phyloP scores from a whole-genome alignment of 106 monocot species.

The Chionographis japonica region DNA sequence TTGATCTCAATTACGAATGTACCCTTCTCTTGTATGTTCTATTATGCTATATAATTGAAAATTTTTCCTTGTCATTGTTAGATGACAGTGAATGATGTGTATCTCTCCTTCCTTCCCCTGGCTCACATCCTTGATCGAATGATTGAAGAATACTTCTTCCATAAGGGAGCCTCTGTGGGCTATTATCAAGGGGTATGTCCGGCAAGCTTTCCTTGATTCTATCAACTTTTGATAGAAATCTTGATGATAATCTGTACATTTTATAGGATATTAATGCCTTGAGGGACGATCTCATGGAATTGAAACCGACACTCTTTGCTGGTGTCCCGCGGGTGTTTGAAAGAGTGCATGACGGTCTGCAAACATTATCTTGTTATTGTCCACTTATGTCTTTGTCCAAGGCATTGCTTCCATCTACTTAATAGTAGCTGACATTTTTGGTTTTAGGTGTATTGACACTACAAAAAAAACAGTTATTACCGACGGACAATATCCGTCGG shows the following conservation, averaged over 20 bases:
- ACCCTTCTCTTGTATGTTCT: not conserved
- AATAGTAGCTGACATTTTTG: not conserved
- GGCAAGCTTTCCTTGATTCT: not conserved
- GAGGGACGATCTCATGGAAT: conserved; percentile 84
- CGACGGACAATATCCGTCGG: no score
- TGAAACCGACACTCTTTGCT: conserved; percentile 84
- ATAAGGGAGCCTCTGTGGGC: conserved; percentile 89
- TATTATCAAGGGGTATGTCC: conserved; percentile 81
- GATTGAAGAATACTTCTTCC: conserved; percentile 91
- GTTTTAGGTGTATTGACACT: conserved; percentile 62
- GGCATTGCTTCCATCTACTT: not conserved
- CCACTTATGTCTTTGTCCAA: not conserved
- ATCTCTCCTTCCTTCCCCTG: conserved; percentile 88
- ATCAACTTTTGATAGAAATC: not conserved
- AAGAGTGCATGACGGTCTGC: conserved; percentile 74
- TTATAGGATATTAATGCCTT: conserved; percentile 70
- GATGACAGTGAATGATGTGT: conserved; percentile 88
- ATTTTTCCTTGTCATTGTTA: conserved; percentile 16
- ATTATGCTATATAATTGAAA: not conserved
- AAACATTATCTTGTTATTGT: not conserved
- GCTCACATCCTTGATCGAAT: conserved; percentile 93
- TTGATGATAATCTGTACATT: not conserved
- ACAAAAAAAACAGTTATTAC: no score
- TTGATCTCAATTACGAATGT: not conserved
- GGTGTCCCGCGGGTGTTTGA: conserved; percentile 96